Percentiles rank a stretch among this genome's conserved stretches.
phyloP scores from a whole-genome alignment of 1,139 yeast genomes.

The Wickerhamomyces sp. region DNA sequence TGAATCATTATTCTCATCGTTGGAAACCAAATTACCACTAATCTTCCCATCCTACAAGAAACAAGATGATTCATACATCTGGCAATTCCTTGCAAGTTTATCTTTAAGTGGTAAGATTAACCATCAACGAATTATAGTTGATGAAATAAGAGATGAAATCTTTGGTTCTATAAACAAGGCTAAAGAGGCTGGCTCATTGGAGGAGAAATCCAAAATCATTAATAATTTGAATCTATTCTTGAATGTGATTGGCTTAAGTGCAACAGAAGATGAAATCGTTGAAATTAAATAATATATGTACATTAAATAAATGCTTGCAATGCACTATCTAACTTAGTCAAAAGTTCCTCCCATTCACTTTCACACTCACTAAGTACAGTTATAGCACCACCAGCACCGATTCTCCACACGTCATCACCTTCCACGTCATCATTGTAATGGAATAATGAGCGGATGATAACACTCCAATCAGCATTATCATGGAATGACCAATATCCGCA shows the following conservation, averaged over 20 bases:
- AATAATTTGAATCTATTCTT: slow-evolving; percentile 86
- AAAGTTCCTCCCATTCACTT: slow-evolving; percentile 94
- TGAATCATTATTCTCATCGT: slow-evolving; percentile 71
- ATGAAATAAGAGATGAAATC: slow-evolving; percentile 90
- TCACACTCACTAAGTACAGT: slow-evolving; percentile 78
- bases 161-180: slow-evolving; percentile 86
- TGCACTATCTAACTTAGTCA: slow-evolving; percentile 74
- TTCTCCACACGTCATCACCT: slow-evolving; percentile 54
- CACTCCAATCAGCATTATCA: slow-evolving; percentile 94
- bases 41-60: slow-evolving; percentile 77
- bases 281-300: slow-evolving; percentile 29
- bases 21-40: slow-evolving; percentile 73
- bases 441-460: slow-evolving; percentile 80
- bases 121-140: slow-evolving; percentile 92
- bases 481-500: slow-evolving; percentile 93
- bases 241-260: slow-evolving; percentile 95
- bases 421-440: slow-evolving; percentile 51
- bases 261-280: slow-evolving; percentile 52
- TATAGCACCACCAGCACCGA: slow-evolving; percentile 99
- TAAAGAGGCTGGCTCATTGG: slow-evolving; percentile 47
- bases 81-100: slow-evolving; percentile 96
- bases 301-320: slow-evolving; percentile 48
- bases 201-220: slow-evolving; percentile 61
- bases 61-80: slow-evolving; percentile 80
- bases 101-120: slow-evolving; percentile 90